Conservation (phyloP, 768 basidiomycete species). For the Hirschioporus abietinus region DNA sequence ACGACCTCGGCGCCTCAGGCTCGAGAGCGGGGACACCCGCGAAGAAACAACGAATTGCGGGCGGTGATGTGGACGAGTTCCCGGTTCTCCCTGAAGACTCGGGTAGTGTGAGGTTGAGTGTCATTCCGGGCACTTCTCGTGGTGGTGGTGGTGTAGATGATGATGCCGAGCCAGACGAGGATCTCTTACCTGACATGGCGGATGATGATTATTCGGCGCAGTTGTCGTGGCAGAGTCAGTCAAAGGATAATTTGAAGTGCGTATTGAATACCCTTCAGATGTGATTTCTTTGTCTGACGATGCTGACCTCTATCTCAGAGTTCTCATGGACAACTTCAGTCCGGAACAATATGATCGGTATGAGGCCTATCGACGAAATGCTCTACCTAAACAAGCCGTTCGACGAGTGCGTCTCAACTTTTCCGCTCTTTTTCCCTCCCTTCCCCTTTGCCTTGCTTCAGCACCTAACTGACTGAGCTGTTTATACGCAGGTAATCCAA, state of each 20-base stretch:
- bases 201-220: slow-evolving; percentile 87
- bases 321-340: slow-evolving; percentile 85
- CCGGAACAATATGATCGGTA: slow-evolving; percentile 83
- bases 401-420: slow-evolving; percentile 49
- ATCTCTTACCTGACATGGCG: slow-evolving; percentile 77
- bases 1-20: neutral
- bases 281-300: neutral
- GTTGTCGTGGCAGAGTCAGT: slow-evolving; percentile 78
- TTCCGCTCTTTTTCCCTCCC: neutral
- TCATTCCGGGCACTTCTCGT: neutral
- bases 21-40: neutral
- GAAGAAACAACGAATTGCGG: neutral
- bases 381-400: slow-evolving; percentile 77
- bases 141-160: slow-evolving; percentile 28
- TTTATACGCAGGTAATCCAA: slow-evolving; percentile 62
- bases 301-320: slow-evolving; percentile 35
- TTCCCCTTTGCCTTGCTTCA: neutral
- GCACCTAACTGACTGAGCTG: neutral
- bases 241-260: slow-evolving; percentile 82
- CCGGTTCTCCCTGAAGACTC: neutral
- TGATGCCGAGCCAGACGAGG: slow-evolving; percentile 74
- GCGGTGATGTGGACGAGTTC: neutral
- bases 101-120: neutral
- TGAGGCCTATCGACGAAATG: slow-evolving; percentile 81
- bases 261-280: slow-evolving; percentile 15